Percentiles rank a stretch among this genome's conserved stretches.
phyloP scores from a whole-genome alignment of 257 asterid species.

The Solanum habrochaites region DNA sequence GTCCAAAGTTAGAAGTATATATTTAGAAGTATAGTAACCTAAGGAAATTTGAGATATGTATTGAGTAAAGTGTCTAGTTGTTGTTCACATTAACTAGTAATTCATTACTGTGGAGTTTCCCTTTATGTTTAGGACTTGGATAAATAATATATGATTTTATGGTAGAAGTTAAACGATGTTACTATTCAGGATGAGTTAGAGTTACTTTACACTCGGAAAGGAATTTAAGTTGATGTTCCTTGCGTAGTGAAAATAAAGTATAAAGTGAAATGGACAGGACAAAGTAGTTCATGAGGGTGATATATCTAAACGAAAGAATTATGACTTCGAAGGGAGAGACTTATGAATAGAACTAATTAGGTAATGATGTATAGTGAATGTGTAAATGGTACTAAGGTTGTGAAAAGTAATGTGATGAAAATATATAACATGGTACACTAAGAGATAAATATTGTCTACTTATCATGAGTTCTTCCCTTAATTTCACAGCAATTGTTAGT shows the following conservation, averaged over 20 bases:
- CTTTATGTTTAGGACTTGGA: not conserved
- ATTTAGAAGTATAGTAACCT: not conserved
- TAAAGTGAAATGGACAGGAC: not conserved
- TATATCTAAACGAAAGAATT: not conserved
- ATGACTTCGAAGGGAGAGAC: not conserved
- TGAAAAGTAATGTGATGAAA: not conserved
- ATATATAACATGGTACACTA: not conserved
- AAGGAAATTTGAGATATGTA: not conserved
- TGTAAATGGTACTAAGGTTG: not conserved
- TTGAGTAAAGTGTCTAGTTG: not conserved
- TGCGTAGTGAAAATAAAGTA: not conserved
- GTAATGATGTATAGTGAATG: not conserved
- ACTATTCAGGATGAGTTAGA: not conserved
- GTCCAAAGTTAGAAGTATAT: not conserved
- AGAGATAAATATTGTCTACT: not conserved
- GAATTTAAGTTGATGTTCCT: not conserved
- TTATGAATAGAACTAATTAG: not conserved
- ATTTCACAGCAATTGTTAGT: not conserved
- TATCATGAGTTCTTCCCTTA: not conserved
- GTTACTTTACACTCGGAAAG: too few species aligned
- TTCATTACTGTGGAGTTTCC: not conserved
- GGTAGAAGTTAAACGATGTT: not conserved
- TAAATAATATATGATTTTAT: too few species aligned
- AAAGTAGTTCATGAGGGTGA: not conserved
- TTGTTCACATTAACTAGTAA: not conserved